These are phyloP conservation scores for Hibiscus syriacus DNA, from an alignment of 345 rosid genomes.

Conservation along the genomic window DNA sequence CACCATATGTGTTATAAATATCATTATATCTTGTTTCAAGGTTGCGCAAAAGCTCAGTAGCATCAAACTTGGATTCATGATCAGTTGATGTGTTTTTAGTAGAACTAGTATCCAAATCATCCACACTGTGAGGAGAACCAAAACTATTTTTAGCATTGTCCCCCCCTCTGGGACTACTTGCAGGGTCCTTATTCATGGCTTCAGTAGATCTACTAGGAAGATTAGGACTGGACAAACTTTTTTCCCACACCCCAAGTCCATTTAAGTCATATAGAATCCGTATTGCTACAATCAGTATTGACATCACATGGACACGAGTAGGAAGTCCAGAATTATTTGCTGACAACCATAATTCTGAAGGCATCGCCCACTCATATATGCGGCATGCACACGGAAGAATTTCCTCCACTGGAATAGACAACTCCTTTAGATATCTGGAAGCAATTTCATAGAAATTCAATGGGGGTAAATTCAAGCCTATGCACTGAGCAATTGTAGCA, in stretches of 20 bases:
- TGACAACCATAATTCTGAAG: constrained; percentile 69
- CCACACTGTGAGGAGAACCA: constrained; percentile 8
- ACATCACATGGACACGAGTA: constrained; percentile 39
- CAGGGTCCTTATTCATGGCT: constrained; percentile 5
- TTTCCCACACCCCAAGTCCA: constrained; percentile 65
- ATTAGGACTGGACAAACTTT: constrained; percentile 21
- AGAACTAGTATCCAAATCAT: constrained; percentile 18
- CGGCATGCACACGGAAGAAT: constrained; percentile 49
- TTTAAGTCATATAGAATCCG: too few species aligned
- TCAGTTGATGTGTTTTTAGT: constrained; percentile 9
- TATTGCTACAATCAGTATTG: constrained; percentile 46
- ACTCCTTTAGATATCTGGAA: constrained; percentile 40
- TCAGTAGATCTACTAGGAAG: constrained; percentile 8
- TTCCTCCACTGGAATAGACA: constrained; percentile 47
- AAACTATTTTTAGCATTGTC: constrained; percentile 13
- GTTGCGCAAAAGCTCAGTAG: constrained; percentile 32
- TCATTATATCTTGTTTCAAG: constrained; percentile 35
- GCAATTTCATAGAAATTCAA: constrained; percentile 65
- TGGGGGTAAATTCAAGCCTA: constrained; percentile 63
- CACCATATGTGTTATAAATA: constrained; percentile 29
- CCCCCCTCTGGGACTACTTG: constrained; percentile 3
- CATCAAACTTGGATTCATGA: constrained; percentile 21
- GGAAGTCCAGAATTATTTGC: constrained; percentile 49
- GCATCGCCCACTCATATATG: too few species aligned
- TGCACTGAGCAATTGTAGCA: constrained; percentile 47